Base-by-base conservation (phyloP, 78 protist species). In the Parvularia atlantis region DNA sequence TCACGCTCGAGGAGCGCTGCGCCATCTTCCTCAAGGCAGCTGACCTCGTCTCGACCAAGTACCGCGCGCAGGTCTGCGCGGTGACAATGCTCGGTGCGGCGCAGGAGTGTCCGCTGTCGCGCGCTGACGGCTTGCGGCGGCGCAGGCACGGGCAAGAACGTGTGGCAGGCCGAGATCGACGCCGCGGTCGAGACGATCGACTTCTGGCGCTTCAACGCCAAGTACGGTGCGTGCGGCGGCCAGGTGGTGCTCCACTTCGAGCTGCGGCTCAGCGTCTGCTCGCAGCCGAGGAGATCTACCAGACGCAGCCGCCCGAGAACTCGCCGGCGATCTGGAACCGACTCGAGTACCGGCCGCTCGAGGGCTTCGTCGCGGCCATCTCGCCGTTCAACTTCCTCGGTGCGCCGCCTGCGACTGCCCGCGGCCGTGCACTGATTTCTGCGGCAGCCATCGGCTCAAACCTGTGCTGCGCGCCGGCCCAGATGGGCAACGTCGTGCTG, bases 151-250 rank as follows among this genome's bases (percentile, higher is more conserved):
- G n/a, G n/a, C 52, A 92, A 92, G 90, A 89, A 61, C 41, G 77
- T 81, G n/a, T 84, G 76, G 77, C 96, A 93, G 72, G 97, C 94
- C 5, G 98, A 92, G 46, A 93, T 94, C 68, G 98, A 94, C 74
- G 78, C 89, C 10, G 81, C 91, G 0, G 89, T 80, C 3, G 98
- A 94, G 72, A 31, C 75, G 14, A 73, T 75, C 40, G 98, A 94
- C 69, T 94, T 94, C 75, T 83, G 60, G 53, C 76, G 96, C 36
- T 92, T 92, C 82, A 82, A 83, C 43, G 79, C 71, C 59, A 61
- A 83, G 69, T 93, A 75, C 39, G 86, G 26, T 14, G 31, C 31
- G 26, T 50, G 4, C 46, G 46, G 46, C 9, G 46, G 46, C 9
- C 50, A 14, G 7, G 50, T 11, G 7, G 24, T 44, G 24, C 50